These are phyloP conservation scores for Curvularia sp. DNA, from an alignment of 2,329 filamentous ascomycete species.

Conservation along the genomic window DNA sequence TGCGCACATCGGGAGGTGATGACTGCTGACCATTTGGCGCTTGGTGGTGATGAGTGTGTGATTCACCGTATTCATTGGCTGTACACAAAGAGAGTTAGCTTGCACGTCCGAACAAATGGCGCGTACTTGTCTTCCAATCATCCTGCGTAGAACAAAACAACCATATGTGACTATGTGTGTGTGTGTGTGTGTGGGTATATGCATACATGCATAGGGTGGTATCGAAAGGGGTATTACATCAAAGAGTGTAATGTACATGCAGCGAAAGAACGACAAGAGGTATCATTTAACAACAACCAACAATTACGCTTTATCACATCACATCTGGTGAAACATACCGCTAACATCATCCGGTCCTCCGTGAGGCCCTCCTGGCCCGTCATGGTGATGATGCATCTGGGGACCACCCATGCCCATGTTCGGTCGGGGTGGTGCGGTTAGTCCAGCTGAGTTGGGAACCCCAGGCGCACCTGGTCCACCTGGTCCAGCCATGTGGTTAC, in stretches of 20 bases:
- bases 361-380: conserved; percentile 70
- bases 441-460: conserved; percentile 68
- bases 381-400: conserved; percentile 75
- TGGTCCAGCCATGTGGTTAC: conserved; percentile 72
- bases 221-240: conserved; percentile 53
- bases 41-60: conserved; percentile 72
- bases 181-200: conserved; percentile 26
- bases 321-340: conserved; percentile 99
- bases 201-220: conserved; percentile 46
- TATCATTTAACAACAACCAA: conserved; percentile 51
- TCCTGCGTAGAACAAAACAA: conserved; percentile 40
- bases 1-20: conserved; percentile 72
- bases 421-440: conserved; percentile 66
- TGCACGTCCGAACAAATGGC: conserved; percentile 40
- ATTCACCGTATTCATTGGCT: conserved; percentile 67
- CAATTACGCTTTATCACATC: conserved; percentile 53
- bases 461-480: conserved; percentile 66
- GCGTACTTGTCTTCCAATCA: conserved; percentile 22
- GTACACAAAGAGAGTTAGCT: conserved; percentile 56
- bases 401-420: conserved; percentile 71
- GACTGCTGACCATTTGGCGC: conserved; percentile 64
- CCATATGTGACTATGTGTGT: conserved; percentile 33
- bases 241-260: conserved; percentile 52
- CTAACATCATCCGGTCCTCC: conserved; percentile 80
- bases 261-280: conserved; percentile 52